Base-by-base conservation (phyloP, 345 rosid species). In the Ceriops zippeliana region DNA sequence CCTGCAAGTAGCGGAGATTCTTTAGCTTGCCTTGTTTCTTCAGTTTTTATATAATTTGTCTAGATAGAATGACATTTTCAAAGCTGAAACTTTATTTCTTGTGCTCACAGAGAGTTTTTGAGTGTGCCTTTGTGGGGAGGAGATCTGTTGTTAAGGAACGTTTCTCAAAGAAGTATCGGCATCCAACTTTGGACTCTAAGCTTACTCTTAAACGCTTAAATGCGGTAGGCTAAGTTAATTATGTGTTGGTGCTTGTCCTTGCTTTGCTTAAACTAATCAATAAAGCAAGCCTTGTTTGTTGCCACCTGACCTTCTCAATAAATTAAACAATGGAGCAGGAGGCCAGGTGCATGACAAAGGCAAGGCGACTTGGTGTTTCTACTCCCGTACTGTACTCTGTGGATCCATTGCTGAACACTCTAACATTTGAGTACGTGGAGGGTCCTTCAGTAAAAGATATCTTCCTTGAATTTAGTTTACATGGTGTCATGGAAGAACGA, bases 321-420 rank as follows among this genome's bases (percentile, higher is more conserved):
- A 66, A 58, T 26, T 46, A 19, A 20, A 49, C 53, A 63, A 52
- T 58, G 72, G 75, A 62, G 63, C 82, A 92, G 99, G 99, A 84
- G 66, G 95, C 98, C 22, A 81, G 99, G 78, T 96, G 98, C 81
- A 86, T 85, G 96, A 87, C 99, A 8, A 96, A 96, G 78, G 97
- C 99, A 30, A 87, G 99, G 71, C 79, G 90, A 67, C 90, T 96
- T 16, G 98, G 98, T 10, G 97, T 90, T 58, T 69, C 73, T 30
- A 96, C 98, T 42, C 98, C 99, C 5, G 87, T 84, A 51, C 80
- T 96, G 49, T 96, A 86, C 56, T 89, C 88, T 6, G 89, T 90
- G 42, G 99, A 96, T 75, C 83, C 91, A 20, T 70, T 83, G 63
- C 60, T 83, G 70, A 97, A 90, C 64, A 71, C 96, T 28, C 76